phyloP scores from a whole-genome alignment of 371 early-diverging fungal genomes.

The Mortierella sp. region DNA sequence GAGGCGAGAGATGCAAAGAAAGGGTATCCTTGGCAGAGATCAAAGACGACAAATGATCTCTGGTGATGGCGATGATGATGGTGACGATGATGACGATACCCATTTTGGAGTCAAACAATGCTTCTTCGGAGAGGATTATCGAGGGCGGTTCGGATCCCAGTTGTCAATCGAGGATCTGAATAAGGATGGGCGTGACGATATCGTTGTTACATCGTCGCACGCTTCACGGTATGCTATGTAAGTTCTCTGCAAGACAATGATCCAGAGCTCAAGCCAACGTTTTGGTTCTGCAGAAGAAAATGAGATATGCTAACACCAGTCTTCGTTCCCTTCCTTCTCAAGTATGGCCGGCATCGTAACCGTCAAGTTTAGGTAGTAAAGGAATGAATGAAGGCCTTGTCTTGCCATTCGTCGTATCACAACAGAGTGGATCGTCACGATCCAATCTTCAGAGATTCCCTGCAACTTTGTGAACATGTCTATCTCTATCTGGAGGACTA shows the following conservation, averaged over 20 bases:
- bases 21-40: slow-evolving; percentile 1
- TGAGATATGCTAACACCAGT: too few species aligned
- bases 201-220: slow-evolving; percentile 69
- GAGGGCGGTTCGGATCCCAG: slow-evolving; percentile 77
- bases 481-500: too few species aligned
- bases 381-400: too few species aligned
- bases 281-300: too few species aligned
- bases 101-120: slow-evolving; percentile 34
- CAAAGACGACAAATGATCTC: slow-evolving; percentile 13
- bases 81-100: slow-evolving; percentile 10
- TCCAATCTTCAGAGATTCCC: too few species aligned
- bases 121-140: slow-evolving; percentile 31
- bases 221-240: slow-evolving; percentile 39
- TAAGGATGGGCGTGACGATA: slow-evolving; percentile 81
- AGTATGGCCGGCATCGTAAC: slow-evolving; percentile 43
- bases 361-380: slow-evolving; percentile 18
- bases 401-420: too few species aligned
- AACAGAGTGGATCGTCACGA: too few species aligned
- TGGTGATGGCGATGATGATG: slow-evolving; percentile 13
- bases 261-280: too few species aligned
- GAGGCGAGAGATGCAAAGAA: not conserved
- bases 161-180: slow-evolving; percentile 78
- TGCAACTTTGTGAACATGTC: too few species aligned
- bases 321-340: slow-evolving; percentile 2
- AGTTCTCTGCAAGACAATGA: too few species aligned